Conservation (phyloP, 164 flowering plant genomes). For the Liriodendron chinense region DNA sequence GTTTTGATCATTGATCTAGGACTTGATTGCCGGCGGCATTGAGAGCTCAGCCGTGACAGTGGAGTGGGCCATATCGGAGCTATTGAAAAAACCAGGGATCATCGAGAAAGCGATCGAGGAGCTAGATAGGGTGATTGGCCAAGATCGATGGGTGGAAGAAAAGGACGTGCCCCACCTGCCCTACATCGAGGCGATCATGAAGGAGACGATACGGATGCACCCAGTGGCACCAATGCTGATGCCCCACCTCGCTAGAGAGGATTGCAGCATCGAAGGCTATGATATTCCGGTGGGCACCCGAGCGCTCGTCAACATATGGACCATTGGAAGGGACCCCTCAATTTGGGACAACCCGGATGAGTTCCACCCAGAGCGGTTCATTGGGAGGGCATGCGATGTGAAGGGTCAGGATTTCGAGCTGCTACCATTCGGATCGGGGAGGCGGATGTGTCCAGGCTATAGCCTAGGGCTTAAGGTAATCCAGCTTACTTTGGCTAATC, state of each 20-base stretch:
- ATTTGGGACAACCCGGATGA: constrained; percentile 58
- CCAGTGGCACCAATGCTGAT: constrained; percentile 73
- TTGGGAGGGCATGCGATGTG: constrained; percentile 52
- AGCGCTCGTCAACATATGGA: constrained; percentile 49
- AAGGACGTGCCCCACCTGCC: constrained; percentile 59
- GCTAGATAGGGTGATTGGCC: constrained; percentile 68
- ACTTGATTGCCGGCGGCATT: constrained; percentile 66
- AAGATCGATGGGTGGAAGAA: constrained; percentile 63
- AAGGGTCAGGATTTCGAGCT: constrained; percentile 67
- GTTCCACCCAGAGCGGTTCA: constrained; percentile 64
- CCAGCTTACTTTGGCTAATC: constrained; percentile 56
- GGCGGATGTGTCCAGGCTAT: constrained; percentile 84
- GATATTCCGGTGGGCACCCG: constrained; percentile 51
- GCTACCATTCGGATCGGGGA: constrained; percentile 73
- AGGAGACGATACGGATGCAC: constrained; percentile 79
- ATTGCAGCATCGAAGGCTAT: constrained; percentile 44
- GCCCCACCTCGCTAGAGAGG: constrained; percentile 44
- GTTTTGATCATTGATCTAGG: constrained; percentile 30
- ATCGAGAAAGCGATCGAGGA: constrained; percentile 59
- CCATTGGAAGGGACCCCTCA: constrained; percentile 59
- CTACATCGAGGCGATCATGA: constrained; percentile 51
- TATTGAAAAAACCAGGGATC: constrained; percentile 48
- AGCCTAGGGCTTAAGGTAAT: constrained; percentile 57
- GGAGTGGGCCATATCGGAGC: constrained; percentile 80
- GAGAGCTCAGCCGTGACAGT: constrained; percentile 72